Evolutionary conservation across 2,329 filamentous ascomycete species (phyloP).

Genomic region (Dendrostoma leiphaemia): DNA sequence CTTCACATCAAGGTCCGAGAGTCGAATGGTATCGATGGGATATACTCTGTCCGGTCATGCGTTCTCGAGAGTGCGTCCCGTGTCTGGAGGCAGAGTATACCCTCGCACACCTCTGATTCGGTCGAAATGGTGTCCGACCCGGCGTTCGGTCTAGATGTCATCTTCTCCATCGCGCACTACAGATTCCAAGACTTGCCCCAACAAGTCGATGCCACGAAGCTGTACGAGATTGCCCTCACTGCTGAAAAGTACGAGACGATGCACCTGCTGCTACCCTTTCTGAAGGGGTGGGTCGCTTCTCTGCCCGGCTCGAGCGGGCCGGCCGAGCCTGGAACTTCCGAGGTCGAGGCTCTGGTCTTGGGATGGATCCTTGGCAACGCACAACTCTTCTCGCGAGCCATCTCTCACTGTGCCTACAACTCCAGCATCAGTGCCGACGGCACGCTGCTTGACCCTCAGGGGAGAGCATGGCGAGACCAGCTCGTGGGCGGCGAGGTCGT

Average conservation of each 20-base stretch:
- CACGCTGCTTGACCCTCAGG: constrained; percentile 18
- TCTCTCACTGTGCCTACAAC: constrained; percentile 21
- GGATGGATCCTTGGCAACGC: constrained; percentile 24
- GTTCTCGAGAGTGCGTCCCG: constrained; percentile 20
- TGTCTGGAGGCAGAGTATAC: constrained; percentile 13
- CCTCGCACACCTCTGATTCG: not conserved
- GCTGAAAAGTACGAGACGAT: constrained; percentile 22
- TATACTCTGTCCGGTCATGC: constrained; percentile 20
- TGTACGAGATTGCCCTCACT: constrained; percentile 21
- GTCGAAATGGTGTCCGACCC: constrained; percentile 9
- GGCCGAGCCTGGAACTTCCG: constrained; percentile 4
- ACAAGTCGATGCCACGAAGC: constrained; percentile 15
- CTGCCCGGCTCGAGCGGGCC: constrained; percentile 9
- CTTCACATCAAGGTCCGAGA: constrained; percentile 18
- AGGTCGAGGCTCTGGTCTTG: constrained; percentile 22
- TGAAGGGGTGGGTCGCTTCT: constrained; percentile 19
- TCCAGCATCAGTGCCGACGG: constrained; percentile 18
- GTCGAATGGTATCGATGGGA: not conserved
- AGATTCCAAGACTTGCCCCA: constrained; percentile 23
- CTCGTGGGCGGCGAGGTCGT: constrained; percentile 18
- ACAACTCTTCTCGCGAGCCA: constrained; percentile 18
- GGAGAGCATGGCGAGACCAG: constrained; percentile 20
- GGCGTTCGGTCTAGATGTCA: constrained; percentile 20
- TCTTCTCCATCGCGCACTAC: constrained; percentile 25
- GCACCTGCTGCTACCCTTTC: constrained; percentile 22